Conservation (phyloP, 768 basidiomycete species). For the Mrakia frigida region DNA sequence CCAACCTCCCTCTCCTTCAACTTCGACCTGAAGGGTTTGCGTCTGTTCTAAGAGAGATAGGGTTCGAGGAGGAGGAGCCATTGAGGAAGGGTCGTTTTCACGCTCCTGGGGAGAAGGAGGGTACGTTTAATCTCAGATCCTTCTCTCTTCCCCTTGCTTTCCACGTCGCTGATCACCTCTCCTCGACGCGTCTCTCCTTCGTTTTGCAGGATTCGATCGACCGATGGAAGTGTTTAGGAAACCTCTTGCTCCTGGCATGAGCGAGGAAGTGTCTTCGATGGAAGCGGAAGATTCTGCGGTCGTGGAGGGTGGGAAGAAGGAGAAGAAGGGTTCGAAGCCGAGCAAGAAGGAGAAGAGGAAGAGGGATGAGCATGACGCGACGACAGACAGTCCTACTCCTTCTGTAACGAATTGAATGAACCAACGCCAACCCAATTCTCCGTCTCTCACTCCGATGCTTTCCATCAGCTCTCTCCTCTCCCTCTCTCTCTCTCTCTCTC, state of each 20-base stretch:
- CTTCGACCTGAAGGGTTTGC: slow-evolving; percentile 64
- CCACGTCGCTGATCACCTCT: not conserved
- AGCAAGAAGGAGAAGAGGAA: not conserved
- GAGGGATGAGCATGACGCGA: no score
- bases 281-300: not conserved
- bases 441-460: no score
- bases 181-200: not conserved
- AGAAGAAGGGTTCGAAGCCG: not conserved
- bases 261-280: not conserved
- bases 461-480: not conserved
- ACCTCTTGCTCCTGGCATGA: not conserved
- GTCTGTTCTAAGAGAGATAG: slow-evolving; percentile 54
- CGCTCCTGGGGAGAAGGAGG: slow-evolving; percentile 10
- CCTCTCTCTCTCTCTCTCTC: not conserved
- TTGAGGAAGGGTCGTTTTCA: slow-evolving; percentile 52
- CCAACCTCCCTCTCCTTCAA: slow-evolving; percentile 55
- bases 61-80: slow-evolving; percentile 53
- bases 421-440: not conserved
- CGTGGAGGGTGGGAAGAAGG: not conserved
- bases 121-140: not conserved
- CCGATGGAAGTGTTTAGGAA: slow-evolving; percentile 29
- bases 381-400: no score
- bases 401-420: not conserved
- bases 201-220: slow-evolving; percentile 26
- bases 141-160: no score